Percentiles rank a stretch among this genome's conserved stretches.
Evolutionary conservation across 805 yeast species (phyloP).

Genomic region (Wickerhamia fluorescens): DNA sequence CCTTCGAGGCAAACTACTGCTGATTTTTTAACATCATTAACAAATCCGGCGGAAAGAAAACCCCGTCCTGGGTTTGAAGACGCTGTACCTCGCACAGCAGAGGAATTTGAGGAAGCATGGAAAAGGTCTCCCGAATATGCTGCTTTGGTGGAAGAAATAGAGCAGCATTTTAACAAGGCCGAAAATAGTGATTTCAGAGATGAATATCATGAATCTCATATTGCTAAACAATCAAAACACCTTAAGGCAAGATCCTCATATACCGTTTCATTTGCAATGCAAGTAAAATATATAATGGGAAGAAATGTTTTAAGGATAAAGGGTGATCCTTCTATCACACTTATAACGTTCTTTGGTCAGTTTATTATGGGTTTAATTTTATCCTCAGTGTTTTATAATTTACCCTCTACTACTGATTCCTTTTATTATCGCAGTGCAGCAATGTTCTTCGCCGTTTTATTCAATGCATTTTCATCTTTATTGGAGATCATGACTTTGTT

Average conservation of each 20-base stretch:
- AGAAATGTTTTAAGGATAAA: slow-evolving; percentile 49
- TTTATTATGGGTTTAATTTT: slow-evolving; percentile 50
- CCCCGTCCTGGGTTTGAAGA: slow-evolving; percentile 31
- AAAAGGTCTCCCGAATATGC: slow-evolving; percentile 19
- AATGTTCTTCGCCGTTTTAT: slow-evolving; percentile 52
- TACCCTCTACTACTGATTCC: slow-evolving; percentile 35
- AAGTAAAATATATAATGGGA: slow-evolving; percentile 42
- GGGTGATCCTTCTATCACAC: slow-evolving; percentile 51
- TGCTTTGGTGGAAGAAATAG: slow-evolving; percentile 20
- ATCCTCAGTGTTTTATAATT: slow-evolving; percentile 53
- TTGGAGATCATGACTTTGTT: slow-evolving; percentile 53
- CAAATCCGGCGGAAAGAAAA: slow-evolving; percentile 21
- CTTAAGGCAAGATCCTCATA: slow-evolving; percentile 28
- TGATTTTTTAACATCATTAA: slow-evolving; percentile 24
- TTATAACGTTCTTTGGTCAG: slow-evolving; percentile 45
- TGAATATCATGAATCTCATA: slow-evolving; percentile 9
- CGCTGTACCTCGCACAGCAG: slow-evolving; percentile 21
- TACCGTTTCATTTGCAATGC: slow-evolving; percentile 41
- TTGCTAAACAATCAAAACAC: slow-evolving; percentile 39
- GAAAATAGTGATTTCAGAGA: slow-evolving; percentile 7
- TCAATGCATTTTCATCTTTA: slow-evolving; percentile 41
- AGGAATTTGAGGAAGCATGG: slow-evolving; percentile 25
- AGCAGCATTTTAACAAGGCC: slow-evolving; percentile 11
- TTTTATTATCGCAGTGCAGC: slow-evolving; percentile 43
- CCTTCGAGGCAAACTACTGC: slow-evolving; percentile 36